A percentile compares a stretch with the other conserved stretches of the same genome.
Evolutionary conservation across 2,329 filamentous ascomycete genomes (phyloP).

Genomic region (Aspergillus intermedius): DNA sequence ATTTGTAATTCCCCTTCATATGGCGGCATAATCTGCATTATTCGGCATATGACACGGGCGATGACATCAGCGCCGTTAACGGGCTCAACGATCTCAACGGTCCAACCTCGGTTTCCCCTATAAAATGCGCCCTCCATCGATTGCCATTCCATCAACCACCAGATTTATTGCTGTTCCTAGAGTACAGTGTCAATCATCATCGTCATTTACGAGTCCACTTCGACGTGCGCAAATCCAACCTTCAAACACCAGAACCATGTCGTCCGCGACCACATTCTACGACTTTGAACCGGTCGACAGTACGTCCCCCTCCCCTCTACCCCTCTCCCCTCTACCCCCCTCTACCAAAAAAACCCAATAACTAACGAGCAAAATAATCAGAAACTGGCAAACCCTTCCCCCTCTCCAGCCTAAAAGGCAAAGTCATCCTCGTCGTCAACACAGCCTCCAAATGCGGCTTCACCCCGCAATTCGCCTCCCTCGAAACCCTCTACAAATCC

Average conservation of each 20-base stretch:
- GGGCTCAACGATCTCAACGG: no score
- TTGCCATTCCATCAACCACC: no score
- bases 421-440: conserved; percentile 94
- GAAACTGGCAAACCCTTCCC: conserved; percentile 68
- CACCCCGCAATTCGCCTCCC: conserved; percentile 86
- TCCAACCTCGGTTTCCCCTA: no score
- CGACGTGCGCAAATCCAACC: neutral
- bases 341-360: neutral
- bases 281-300: conserved; percentile 55
- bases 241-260: conserved; percentile 38
- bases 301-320: conserved; percentile 28
- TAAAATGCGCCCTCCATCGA: no score
- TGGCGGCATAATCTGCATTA: no score
- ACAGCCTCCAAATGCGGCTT: conserved; percentile 98
- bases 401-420: conserved; percentile 70
- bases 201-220: neutral
- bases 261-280: conserved; percentile 53
- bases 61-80: no score
- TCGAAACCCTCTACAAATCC: conserved; percentile 83
- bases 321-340: neutral
- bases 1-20: no score
- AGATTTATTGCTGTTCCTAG: no score
- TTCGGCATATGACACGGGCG: no score
- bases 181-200: neutral
- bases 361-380: conserved; percentile 26